Evolutionary conservation across 2,329 filamentous ascomycete genomes (phyloP), one percentile per base, ranked within the genome.

Genomic region (Penicillium hordei): DNA sequence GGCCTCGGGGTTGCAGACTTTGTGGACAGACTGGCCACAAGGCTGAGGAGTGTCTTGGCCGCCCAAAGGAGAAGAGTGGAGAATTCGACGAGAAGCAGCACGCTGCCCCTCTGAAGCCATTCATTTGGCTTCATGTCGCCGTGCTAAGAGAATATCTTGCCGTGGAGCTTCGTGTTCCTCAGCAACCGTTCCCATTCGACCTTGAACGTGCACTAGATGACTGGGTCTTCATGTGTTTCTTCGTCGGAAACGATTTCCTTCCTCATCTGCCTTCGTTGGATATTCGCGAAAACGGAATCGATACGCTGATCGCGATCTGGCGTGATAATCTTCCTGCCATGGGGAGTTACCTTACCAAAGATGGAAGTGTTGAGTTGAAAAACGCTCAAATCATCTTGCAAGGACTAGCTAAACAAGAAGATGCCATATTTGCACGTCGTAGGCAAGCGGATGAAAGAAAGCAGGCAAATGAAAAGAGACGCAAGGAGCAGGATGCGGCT

Each of bases 151-250:
- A 99, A 76, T 99, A 99, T 72, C 83, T 99, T 54, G 92, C 89
- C 57, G 88, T 91, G 51, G 94, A 99, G 76, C 86, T 99, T 68
- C 84, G 89, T 68, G 88, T 97, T 34, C 88, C 91, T 19, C 84
- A 87, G 55, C 85, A 96, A 64, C 88, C 88, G 1, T 97, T 97
- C 76, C 85, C 86, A 54, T 97, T 96, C 75, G 92, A 99, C 72
- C 82, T 99, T 44, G 94, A 99, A 76, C 87, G 94, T 64, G 93
- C 93, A 27, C 85, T 97, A 58, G 94, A 97, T 75, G 93, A 97
- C 72, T 97, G 93, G 94, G 91, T 97, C 15, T 97, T 97, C 75
- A 94, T 97, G 87, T 97, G 93, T 78, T 97, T 95, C 79, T 97
- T 97, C 73, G 93, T 97, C 56, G 93, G 93, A 65, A 99, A 99